phyloP scores from a whole-genome alignment of 208 protist species.

The Acanthamoeba royreba region DNA sequence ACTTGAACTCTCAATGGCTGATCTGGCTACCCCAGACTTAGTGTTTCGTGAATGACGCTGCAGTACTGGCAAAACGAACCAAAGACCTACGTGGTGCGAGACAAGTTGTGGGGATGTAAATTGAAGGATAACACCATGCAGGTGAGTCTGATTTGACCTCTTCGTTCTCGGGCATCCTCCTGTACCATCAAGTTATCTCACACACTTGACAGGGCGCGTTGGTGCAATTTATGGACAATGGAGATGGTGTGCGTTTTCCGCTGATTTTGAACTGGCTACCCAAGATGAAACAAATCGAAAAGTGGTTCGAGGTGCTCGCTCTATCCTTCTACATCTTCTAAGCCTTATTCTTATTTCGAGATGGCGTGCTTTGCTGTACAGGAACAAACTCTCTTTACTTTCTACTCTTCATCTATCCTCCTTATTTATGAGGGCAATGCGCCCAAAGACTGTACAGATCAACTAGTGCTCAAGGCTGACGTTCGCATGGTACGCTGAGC shows the following conservation, averaged over 20 bases:
- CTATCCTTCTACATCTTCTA: not conserved
- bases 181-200: not conserved
- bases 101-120: not conserved
- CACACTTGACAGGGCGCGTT: not conserved
- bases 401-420: slow-evolving; percentile 19
- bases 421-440: slow-evolving; percentile 5
- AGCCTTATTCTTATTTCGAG: not conserved
- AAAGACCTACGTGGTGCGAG: not conserved
- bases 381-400: not conserved
- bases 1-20: too few relatives aligned
- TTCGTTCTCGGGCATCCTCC: not conserved
- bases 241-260: not conserved
- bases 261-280: not conserved
- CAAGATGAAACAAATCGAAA: not conserved
- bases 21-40: too few relatives aligned
- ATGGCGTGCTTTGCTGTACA: not conserved
- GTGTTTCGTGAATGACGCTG: too few relatives aligned
- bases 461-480: not conserved
- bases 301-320: not conserved
- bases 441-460: not conserved
- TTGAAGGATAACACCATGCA: slow-evolving; percentile 19
- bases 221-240: slow-evolving; percentile 14
- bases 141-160: not conserved
- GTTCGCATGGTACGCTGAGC: not conserved
- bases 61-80: not conserved